Base-by-base conservation (phyloP, 805 yeast species). In the Ogataea henricii region DNA sequence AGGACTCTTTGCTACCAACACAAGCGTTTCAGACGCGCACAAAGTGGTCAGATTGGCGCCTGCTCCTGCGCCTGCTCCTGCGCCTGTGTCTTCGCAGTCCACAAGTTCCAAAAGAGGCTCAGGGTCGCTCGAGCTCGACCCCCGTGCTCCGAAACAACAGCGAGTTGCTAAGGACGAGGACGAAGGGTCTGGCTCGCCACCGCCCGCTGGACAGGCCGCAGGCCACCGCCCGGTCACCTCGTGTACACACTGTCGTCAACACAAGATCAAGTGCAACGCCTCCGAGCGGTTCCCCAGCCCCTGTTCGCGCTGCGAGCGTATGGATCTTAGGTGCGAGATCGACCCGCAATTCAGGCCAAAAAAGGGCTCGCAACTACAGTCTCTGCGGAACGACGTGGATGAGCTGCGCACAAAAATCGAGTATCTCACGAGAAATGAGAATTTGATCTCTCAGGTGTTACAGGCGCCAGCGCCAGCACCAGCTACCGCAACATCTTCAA, bases 231-330 rank as follows among this genome's bases (percentile, higher is more conserved):
- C 96, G 0, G 95, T 90, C 1, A 89, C 96, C 0, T 86, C 96
- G 3, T 91, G 97, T 63, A 88, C 96, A 0, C 94, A 89, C 64
- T 91, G 97, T 63, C 80, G 97, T 43, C 97, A 91, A 63, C 97
- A 90, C 65, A 91, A 91, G 67, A 89, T 91, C 65, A 87, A 86
- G 63, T 91, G 97, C 68, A 89, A 91, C 63, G 97, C 97, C 1
- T 79, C 89, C 2, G 91, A 86, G 18, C 81, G 84, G 53, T 86
- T 78, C 55, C 97, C 97, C 0, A 71, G 73, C 6, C 87, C 96
- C 0, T 91, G 97, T 65, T 78, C 85, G 14, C 68, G 96, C 51
- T 91, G 97, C 68, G 84, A 81, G 45, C 76, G 86, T 60, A 85
- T 87, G 87, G 84, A 82, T 2, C 71, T 89, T 32, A 77, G 76